A percentile compares a stretch with the other conserved stretches of the same genome.
These are phyloP conservation scores for Fraxinus excelsior DNA, from an alignment of 257 asterid species.

Conservation along the genomic window DNA sequence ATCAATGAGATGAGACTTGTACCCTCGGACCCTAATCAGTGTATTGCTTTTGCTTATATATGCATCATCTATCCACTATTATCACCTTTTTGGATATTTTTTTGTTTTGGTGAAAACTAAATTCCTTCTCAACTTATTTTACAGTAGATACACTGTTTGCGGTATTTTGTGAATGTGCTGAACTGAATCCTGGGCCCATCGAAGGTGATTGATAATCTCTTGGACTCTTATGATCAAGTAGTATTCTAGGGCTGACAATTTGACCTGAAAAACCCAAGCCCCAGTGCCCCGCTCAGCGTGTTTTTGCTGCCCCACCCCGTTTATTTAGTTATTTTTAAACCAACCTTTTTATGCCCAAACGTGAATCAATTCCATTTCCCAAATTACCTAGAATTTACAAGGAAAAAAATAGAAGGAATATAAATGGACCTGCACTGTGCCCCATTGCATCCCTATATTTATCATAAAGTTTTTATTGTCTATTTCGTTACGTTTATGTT, in stretches of 20 bases:
- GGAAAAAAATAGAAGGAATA: too few relatives aligned
- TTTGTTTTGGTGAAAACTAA: neutral
- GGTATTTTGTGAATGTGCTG: constrained; percentile 93
- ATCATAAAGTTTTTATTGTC: neutral
- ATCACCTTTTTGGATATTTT: constrained; percentile 1
- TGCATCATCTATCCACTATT: neutral
- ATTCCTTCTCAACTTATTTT: constrained; percentile 21
- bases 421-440: too few relatives aligned
- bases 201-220: constrained; percentile 47
- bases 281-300: too few relatives aligned
- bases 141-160: constrained; percentile 83
- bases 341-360: too few relatives aligned
- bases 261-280: too few relatives aligned
- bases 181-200: constrained; percentile 84
- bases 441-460: too few relatives aligned
- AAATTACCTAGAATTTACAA: too few relatives aligned
- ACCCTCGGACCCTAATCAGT: constrained; percentile 79
- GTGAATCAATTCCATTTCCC: too few relatives aligned
- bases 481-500: constrained; percentile 10
- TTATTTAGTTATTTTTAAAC: too few relatives aligned
- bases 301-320: too few relatives aligned
- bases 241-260: neutral
- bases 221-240: neutral
- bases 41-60: constrained; percentile 32
- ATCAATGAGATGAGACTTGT: constrained; percentile 89